Conservation (phyloP, 2,329 filamentous ascomycete genomes). For the Apiospora hydei region DNA sequence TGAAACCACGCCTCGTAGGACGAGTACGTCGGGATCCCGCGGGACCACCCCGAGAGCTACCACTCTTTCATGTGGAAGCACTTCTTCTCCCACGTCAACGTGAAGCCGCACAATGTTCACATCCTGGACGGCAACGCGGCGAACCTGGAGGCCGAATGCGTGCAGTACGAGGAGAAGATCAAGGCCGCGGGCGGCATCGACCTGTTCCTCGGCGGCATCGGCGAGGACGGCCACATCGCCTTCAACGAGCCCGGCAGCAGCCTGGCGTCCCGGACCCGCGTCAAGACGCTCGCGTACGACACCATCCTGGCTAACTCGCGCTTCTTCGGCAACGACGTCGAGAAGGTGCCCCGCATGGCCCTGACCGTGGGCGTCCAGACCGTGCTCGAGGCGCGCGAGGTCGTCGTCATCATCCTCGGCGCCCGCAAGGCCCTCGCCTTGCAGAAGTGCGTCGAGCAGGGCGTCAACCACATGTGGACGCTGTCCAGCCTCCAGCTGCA, state of each 20-base stretch:
- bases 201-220: slow-evolving; percentile 84
- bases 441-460: slow-evolving; percentile 81
- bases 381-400: slow-evolving; percentile 80
- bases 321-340: slow-evolving; percentile 80
- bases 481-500: slow-evolving; percentile 82
- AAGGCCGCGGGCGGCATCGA: slow-evolving; percentile 79
- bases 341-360: slow-evolving; percentile 80
- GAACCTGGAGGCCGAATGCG: slow-evolving; percentile 78
- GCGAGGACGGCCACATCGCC: slow-evolving; percentile 86
- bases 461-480: slow-evolving; percentile 92
- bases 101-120: slow-evolving; percentile 82
- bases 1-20: slow-evolving; percentile 57
- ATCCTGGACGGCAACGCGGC: slow-evolving; percentile 83
- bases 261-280: slow-evolving; percentile 77
- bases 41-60: slow-evolving; percentile 85
- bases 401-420: slow-evolving; percentile 83
- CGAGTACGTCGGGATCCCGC: slow-evolving; percentile 84
- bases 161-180: slow-evolving; percentile 81
- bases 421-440: slow-evolving; percentile 82
- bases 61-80: slow-evolving; percentile 94
- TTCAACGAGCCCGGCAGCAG: slow-evolving; percentile 91
- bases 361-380: slow-evolving; percentile 87
- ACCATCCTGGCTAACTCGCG: slow-evolving; percentile 86
- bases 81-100: slow-evolving; percentile 87
- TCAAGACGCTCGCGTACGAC: slow-evolving; percentile 88